Percentiles rank a stretch among this genome's conserved stretches.
Evolutionary conservation across 2,329 filamentous ascomycete genomes (phyloP).

Genomic region (Biscogniauxia sp.): DNA sequence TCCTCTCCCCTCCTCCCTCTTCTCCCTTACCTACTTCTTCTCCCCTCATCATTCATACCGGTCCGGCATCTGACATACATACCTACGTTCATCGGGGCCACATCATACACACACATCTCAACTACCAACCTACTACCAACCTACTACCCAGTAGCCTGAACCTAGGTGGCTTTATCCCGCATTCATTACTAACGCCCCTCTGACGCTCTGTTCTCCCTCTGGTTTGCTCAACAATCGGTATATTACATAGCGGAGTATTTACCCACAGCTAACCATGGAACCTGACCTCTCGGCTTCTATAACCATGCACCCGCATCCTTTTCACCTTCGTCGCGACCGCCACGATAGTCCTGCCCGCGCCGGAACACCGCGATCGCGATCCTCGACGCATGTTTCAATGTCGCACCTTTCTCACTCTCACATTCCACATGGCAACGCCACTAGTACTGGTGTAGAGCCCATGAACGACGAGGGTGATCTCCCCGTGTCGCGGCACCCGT

Average conservation of each 20-base stretch:
- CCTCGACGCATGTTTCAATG: slow-evolving; percentile 23
- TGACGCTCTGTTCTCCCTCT: not conserved
- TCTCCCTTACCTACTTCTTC: too few relatives aligned
- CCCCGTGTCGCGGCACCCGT: slow-evolving; percentile 43
- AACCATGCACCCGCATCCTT: slow-evolving; percentile 45
- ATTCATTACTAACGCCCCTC: not conserved
- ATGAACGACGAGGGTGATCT: slow-evolving; percentile 32
- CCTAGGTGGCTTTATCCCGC: not conserved
- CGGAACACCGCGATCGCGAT: slow-evolving; percentile 20
- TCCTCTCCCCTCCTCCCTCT: too few relatives aligned
- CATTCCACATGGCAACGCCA: slow-evolving; percentile 31
- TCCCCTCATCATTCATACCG: too few relatives aligned
- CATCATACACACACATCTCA: too few relatives aligned
- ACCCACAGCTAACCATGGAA: slow-evolving; percentile 35
- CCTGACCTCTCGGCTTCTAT: slow-evolving; percentile 41
- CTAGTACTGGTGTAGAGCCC: slow-evolving; percentile 47
- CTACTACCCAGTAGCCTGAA: too few relatives aligned
- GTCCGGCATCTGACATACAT: too few relatives aligned
- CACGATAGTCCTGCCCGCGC: slow-evolving; percentile 20
- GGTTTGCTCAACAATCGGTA: not conserved
- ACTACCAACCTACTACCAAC: too few relatives aligned
- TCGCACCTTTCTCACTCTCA: slow-evolving; percentile 11
- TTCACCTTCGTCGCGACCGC: slow-evolving; percentile 36
- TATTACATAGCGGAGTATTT: not conserved
- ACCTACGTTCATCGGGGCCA: too few relatives aligned